Evolutionary conservation across 305 asterid genomes (phyloP).

Genomic region (Fraxinus greggii): DNA sequence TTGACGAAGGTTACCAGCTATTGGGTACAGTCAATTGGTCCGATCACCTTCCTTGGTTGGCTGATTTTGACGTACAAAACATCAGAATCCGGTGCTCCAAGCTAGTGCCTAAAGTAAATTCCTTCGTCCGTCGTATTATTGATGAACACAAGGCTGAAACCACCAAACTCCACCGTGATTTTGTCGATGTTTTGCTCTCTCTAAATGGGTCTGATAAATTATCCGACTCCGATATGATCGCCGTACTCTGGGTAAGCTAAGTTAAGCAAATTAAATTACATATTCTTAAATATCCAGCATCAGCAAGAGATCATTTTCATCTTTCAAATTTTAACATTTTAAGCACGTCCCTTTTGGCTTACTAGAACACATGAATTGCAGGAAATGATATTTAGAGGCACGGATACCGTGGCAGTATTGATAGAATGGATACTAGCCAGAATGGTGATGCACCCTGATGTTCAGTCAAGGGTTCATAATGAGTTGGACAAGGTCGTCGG

Average conservation of each 20-base stretch:
- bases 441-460: constrained; percentile 58
- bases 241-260: constrained; percentile 69
- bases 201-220: constrained; percentile 47
- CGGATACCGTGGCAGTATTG: constrained; percentile 77
- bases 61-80: constrained; percentile 62
- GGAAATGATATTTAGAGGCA: constrained; percentile 93
- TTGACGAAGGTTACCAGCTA: constrained; percentile 62
- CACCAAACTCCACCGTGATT: constrained; percentile 30
- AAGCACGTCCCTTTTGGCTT: no score
- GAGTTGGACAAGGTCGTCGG: constrained; percentile 65
- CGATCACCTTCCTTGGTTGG: constrained; percentile 63
- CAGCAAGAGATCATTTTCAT: constrained; percentile 33
- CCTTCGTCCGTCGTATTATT: constrained; percentile 51
- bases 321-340: no score
- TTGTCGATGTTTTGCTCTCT: constrained; percentile 62
- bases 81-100: constrained; percentile 58
- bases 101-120: constrained; percentile 67
- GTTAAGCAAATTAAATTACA: no score
- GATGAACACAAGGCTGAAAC: constrained; percentile 36
- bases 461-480: constrained; percentile 56
- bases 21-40: constrained; percentile 66
- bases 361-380: constrained; percentile 12
- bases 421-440: constrained; percentile 84
- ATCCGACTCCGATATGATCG: constrained; percentile 76
- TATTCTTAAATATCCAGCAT: background rate